Evolutionary conservation across 2,329 filamentous ascomycete genomes (phyloP).

Genomic region (Didymella arachidicola): DNA sequence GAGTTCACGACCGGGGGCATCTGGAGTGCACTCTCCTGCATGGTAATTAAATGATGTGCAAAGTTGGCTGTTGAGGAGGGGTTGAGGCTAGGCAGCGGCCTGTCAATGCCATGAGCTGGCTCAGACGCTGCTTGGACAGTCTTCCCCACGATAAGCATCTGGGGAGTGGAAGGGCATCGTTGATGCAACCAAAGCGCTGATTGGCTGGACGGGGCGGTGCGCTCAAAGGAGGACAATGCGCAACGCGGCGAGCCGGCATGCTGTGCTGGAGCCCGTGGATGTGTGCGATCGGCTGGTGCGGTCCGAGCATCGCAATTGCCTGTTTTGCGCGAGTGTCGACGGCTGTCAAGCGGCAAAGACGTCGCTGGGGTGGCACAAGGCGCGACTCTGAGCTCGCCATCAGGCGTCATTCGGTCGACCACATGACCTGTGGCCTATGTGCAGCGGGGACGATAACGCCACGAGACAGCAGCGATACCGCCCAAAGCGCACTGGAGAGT

Average conservation of each 20-base stretch:
- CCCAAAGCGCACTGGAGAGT: constrained; percentile 9
- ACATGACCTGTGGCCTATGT: constrained; percentile 31
- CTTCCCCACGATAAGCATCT: constrained; percentile 24
- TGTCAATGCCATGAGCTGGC: constrained; percentile 13
- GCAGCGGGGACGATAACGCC: constrained; percentile 19
- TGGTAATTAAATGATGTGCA: constrained; percentile 5
- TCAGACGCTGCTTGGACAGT: constrained; percentile 9
- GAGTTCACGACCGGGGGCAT: constrained; percentile 5
- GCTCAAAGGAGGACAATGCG: constrained; percentile 10
- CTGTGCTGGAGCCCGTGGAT: constrained; percentile 4
- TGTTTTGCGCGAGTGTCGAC: constrained; percentile 7
- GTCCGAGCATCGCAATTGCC: constrained; percentile 10
- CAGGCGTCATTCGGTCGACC: constrained; percentile 32
- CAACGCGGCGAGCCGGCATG: constrained; percentile 14
- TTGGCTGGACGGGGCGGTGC: constrained; percentile 8
- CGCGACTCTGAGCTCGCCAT: constrained; percentile 25
- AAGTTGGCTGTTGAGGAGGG: constrained; percentile 19
- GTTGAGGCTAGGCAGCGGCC: constrained; percentile 1
- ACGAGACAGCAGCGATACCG: constrained; percentile 20
- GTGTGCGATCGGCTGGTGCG: constrained; percentile 11
- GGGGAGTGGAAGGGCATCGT: constrained; percentile 14
- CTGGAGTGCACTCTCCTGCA: constrained; percentile 5
- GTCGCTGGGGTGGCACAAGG: constrained; percentile 28
- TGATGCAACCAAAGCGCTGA: constrained; percentile 7
- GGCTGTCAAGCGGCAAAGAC: constrained; percentile 11